Evolutionary conservation across 345 rosid genomes (phyloP).

Genomic region (Populus nigra): DNA sequence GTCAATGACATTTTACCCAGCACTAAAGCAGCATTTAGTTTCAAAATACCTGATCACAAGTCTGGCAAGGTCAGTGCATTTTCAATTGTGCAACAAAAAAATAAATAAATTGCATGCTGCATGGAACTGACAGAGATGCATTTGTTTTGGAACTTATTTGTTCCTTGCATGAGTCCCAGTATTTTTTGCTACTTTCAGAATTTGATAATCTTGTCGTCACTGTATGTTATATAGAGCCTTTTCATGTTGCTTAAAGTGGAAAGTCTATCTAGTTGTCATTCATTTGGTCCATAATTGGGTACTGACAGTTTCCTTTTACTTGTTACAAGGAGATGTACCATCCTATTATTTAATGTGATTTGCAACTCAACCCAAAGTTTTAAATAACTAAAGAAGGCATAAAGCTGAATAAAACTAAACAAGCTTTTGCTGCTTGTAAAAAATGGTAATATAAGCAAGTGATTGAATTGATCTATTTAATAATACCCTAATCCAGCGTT

Average conservation of each 20-base stretch:
- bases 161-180: neutral
- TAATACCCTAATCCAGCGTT: no score
- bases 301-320: neutral
- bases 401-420: neutral
- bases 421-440: neutral
- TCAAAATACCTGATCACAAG: slow-evolving; percentile 78
- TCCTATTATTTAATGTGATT: neutral
- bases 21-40: slow-evolving; percentile 61
- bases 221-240: neutral
- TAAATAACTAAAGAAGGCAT: neutral
- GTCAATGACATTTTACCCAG: slow-evolving; percentile 53
- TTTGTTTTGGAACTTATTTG: neutral
- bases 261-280: neutral
- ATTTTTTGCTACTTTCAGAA: neutral
- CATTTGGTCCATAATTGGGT: neutral
- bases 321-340: neutral
- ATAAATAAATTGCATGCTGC: neutral
- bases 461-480: neutral
- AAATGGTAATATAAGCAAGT: neutral
- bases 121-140: neutral
- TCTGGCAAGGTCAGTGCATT: slow-evolving; percentile 82
- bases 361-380: neutral
- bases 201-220: neutral
- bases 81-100: neutral
- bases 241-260: neutral